Evolutionary conservation across 169 alveolate species (phyloP).

Genomic region (Babesia ovis): DNA sequence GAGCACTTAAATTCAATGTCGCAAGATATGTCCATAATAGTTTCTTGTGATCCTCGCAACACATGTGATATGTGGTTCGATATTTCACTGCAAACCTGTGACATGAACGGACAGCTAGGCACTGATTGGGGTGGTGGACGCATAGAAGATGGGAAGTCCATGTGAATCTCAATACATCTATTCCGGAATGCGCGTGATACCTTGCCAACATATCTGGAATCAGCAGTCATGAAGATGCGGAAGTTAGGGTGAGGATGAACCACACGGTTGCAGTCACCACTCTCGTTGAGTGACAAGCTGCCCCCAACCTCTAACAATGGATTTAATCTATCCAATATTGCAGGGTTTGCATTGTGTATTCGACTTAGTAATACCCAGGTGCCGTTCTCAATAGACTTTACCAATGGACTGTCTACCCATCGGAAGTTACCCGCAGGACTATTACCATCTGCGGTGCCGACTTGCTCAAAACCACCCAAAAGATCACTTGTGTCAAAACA

Average conservation of each 20-base stretch:
- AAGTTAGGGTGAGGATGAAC: constrained; percentile 87
- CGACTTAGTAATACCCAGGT: constrained; percentile 90
- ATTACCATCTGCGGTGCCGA: constrained; percentile 7
- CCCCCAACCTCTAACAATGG: constrained; percentile 89
- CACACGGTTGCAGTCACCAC: constrained; percentile 79
- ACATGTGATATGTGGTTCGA: neutral
- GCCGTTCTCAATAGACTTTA: constrained; percentile 88
- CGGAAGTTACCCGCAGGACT: constrained; percentile 22
- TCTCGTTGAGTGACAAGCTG: constrained; percentile 51
- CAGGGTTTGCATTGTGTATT: constrained; percentile 88
- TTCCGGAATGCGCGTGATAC: constrained; percentile 87
- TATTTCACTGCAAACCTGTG: neutral
- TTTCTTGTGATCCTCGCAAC: neutral
- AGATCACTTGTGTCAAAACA: constrained; percentile 80
- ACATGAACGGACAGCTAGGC: constrained; percentile 10
- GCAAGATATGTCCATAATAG: neutral
- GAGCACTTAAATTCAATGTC: constrained; percentile 19
- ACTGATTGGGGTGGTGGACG: neutral
- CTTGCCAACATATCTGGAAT: constrained; percentile 66
- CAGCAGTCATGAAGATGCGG: constrained; percentile 85
- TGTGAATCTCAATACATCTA: constrained; percentile 86
- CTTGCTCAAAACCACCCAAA: constrained; percentile 82
- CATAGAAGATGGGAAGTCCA: constrained; percentile 37
- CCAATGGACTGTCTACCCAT: constrained; percentile 86
- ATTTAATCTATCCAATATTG: constrained; percentile 92